These are phyloP conservation scores for Phytophthora podocarpi DNA, from an alignment of 352 stramenopile species.

Conservation along the genomic window DNA sequence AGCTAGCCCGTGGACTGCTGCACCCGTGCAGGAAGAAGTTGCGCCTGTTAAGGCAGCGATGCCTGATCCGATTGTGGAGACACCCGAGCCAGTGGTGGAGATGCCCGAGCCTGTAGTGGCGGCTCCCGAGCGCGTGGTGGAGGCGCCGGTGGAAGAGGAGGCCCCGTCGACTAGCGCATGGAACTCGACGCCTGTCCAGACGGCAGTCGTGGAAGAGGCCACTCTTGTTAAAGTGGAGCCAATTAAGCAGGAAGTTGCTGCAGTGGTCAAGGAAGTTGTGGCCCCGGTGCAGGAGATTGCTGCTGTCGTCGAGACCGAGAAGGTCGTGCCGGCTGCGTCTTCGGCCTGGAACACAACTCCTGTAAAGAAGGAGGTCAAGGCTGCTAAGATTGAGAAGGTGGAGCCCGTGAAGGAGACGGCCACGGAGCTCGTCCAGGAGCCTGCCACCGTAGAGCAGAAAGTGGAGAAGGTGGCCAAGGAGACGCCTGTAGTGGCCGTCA, in stretches of 20 bases:
- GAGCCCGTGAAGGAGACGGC: constrained; percentile 18
- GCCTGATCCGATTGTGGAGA: constrained; percentile 8
- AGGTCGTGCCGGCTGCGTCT: constrained; percentile 7
- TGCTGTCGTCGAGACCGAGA: constrained; percentile 18
- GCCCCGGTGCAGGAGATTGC: constrained; percentile 6
- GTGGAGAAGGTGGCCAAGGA: constrained; percentile 18
- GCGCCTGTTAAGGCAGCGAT: constrained; percentile 4
- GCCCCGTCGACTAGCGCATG: constrained; percentile 22
- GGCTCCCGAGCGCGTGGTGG: constrained; percentile 1
- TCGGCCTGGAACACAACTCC: constrained; percentile 37
- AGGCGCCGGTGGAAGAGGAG: constrained; percentile 13
- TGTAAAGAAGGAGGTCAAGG: constrained; percentile 21
- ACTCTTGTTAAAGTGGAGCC: constrained; percentile 4
- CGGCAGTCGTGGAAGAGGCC: constrained; percentile 1
- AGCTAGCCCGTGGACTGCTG: constrained; percentile 17
- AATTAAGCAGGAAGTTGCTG: constrained; percentile 20
- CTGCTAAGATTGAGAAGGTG: constrained; percentile 10
- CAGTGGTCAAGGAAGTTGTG: constrained; percentile 9
- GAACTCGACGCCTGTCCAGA: constrained; percentile 30
- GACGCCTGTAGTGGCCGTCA: constrained; percentile 11
- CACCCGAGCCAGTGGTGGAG: constrained; percentile 7
- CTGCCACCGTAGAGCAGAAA: constrained; percentile 12
- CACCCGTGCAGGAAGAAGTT: constrained; percentile 19
- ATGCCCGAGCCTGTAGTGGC: neutral
- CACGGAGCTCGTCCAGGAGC: constrained; percentile 9